A percentile compares a stretch with the other conserved stretches of the same genome.
These are phyloP conservation scores for Ustilago sp. DNA, from an alignment of 1,284 basidiomycete species.

Conservation along the genomic window DNA sequence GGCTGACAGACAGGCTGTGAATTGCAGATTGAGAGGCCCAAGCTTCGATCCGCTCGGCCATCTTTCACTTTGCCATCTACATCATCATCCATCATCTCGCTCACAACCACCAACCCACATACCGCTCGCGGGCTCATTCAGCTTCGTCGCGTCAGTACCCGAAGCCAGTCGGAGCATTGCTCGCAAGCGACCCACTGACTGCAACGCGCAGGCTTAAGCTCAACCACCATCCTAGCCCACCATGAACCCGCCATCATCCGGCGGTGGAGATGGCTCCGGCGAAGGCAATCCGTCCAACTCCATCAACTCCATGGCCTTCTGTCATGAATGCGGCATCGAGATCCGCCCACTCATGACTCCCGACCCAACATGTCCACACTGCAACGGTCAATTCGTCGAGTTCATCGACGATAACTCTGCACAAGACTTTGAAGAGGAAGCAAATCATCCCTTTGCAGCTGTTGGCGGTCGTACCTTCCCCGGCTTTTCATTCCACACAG, in stretches of 20 bases:
- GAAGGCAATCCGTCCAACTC: constrained; percentile 5
- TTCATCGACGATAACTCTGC: constrained; percentile 34
- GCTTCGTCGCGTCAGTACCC: no score
- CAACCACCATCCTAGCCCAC: not conserved
- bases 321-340: constrained; percentile 60
- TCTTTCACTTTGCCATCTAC: not conserved
- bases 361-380: constrained; percentile 59
- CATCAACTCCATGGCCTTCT: constrained; percentile 55
- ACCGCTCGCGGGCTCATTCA: no score
- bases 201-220: not conserved
- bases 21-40: not conserved
- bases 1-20: not conserved
- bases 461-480: constrained; percentile 10
- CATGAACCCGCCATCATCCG: constrained; percentile 30
- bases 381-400: constrained; percentile 62
- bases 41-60: not conserved
- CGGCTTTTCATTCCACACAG: constrained; percentile 14
- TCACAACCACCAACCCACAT: no score
- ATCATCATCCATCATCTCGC: not conserved
- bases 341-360: constrained; percentile 58
- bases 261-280: constrained; percentile 1
- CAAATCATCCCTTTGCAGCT: constrained; percentile 5
- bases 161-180: not conserved
- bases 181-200: not conserved
- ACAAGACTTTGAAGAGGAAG: constrained; percentile 5